Conservation (phyloP, 2,329 filamentous ascomycete genomes). For the Fusarium gaditjirri region DNA sequence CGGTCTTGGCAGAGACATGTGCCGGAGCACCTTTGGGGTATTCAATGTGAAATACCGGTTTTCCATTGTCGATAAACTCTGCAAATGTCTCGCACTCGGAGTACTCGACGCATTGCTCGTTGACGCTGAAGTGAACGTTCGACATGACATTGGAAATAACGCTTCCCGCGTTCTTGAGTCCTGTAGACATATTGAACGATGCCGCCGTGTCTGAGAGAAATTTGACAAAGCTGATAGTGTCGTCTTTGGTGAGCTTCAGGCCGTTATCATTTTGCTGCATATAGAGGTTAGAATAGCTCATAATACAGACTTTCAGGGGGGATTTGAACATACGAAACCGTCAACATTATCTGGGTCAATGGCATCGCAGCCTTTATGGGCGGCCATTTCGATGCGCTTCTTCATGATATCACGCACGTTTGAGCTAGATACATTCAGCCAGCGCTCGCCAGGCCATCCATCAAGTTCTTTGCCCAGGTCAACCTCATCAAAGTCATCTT, state of each 20-base stretch:
- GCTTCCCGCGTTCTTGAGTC: constrained; percentile 73
- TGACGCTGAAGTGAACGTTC: constrained; percentile 71
- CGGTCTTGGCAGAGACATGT: constrained; percentile 43
- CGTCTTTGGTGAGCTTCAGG: constrained; percentile 64
- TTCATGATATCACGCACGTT: constrained; percentile 73
- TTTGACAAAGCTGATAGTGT: constrained; percentile 67
- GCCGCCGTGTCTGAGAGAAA: constrained; percentile 68
- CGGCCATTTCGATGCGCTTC: constrained; percentile 66
- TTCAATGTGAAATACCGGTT: constrained; percentile 79
- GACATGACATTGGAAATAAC: constrained; percentile 61
- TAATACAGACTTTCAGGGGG: neutral
- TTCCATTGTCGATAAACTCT: constrained; percentile 66
- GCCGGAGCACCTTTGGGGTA: constrained; percentile 65
- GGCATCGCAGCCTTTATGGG: constrained; percentile 72
- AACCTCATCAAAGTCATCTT: constrained; percentile 59
- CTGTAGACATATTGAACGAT: constrained; percentile 65
- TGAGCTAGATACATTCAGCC: constrained; percentile 68
- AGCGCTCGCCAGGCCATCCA: constrained; percentile 74
- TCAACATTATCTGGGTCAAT: constrained; percentile 57
- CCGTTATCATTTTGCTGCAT: constrained; percentile 67
- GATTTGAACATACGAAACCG: constrained; percentile 69
- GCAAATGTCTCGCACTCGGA: constrained; percentile 52
- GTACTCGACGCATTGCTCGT: constrained; percentile 71
- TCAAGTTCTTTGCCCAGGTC: constrained; percentile 69
- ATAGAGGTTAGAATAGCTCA: neutral